These are phyloP conservation scores for Quercus parvula DNA, from an alignment of 306 rosid species.

Conservation along the genomic window DNA sequence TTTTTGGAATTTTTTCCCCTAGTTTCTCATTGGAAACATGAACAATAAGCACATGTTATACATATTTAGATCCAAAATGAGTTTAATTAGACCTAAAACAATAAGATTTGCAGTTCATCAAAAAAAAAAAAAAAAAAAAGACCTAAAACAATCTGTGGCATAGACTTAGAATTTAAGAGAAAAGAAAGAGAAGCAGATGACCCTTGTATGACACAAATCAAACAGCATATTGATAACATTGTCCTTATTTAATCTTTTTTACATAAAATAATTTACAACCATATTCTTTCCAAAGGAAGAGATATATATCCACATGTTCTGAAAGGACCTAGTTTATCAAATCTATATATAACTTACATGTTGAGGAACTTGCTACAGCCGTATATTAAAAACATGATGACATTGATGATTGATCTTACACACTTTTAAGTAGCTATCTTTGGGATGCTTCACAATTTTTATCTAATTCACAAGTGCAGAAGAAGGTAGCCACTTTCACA, in stretches of 20 bases:
- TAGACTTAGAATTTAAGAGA: too few species aligned
- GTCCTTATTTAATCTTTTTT: background rate
- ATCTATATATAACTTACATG: background rate
- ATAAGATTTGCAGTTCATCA: too few species aligned
- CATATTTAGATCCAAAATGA: too few species aligned
- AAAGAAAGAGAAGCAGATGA: background rate
- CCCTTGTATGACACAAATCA: background rate
- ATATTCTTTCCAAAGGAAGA: background rate
- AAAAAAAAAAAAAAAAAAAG: too few species aligned
- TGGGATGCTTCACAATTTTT: background rate
- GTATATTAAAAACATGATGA: background rate
- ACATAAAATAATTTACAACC: background rate
- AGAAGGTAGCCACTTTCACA: background rate
- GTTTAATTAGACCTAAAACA: too few species aligned
- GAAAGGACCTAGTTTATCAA: background rate
- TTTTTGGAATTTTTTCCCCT: too few species aligned
- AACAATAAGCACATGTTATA: too few species aligned
- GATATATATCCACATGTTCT: background rate
- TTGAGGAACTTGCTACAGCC: background rate
- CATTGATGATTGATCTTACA: background rate
- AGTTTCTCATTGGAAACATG: too few species aligned
- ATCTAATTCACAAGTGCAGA: background rate
- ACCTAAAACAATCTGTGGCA: too few species aligned
- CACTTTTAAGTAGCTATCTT: background rate
- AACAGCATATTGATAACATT: background rate